Evolutionary conservation across 106 monocot species (phyloP).

Genomic region (Acanthochlamys bracteata): DNA sequence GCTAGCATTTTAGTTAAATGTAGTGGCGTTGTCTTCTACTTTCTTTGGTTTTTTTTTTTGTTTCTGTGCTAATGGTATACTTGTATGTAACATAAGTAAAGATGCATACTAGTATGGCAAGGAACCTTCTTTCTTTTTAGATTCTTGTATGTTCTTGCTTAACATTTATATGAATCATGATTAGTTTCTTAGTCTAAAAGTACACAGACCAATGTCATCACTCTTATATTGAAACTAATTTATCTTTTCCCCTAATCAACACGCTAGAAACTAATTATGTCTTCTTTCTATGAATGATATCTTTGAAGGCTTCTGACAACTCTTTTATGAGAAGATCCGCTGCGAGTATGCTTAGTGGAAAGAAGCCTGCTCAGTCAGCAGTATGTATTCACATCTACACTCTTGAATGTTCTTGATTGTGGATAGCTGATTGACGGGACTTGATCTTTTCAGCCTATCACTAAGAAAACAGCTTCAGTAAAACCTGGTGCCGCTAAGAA

Average conservation of each 20-base stretch:
- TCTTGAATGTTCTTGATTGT: not conserved
- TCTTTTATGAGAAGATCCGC: constrained; percentile 75
- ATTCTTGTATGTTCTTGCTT: no score
- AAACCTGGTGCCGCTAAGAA: constrained; percentile 63
- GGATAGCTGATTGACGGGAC: not conserved
- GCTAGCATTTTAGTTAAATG: no score
- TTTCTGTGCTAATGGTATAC: no score
- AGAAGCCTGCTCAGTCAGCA: constrained; percentile 56
- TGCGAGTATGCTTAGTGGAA: constrained; percentile 98
- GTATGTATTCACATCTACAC: constrained; percentile 23
- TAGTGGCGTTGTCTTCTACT: no score
- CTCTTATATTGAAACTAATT: not conserved
- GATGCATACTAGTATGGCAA: no score
- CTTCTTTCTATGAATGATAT: not conserved
- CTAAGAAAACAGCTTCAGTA: constrained; percentile 44
- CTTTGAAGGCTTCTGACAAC: constrained; percentile 37
- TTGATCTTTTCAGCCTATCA: constrained; percentile 28
- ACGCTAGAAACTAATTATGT: no score
- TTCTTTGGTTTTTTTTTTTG: no score
- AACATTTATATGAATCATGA: no score
- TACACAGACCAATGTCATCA: not conserved
- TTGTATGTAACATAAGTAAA: no score
- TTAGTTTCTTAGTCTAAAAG: not conserved
- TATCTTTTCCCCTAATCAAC: no score
- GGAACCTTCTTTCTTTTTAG: no score